Evolutionary conservation across 2,329 filamentous ascomycete genomes (phyloP).

Genomic region (Zasmidium cellare): DNA sequence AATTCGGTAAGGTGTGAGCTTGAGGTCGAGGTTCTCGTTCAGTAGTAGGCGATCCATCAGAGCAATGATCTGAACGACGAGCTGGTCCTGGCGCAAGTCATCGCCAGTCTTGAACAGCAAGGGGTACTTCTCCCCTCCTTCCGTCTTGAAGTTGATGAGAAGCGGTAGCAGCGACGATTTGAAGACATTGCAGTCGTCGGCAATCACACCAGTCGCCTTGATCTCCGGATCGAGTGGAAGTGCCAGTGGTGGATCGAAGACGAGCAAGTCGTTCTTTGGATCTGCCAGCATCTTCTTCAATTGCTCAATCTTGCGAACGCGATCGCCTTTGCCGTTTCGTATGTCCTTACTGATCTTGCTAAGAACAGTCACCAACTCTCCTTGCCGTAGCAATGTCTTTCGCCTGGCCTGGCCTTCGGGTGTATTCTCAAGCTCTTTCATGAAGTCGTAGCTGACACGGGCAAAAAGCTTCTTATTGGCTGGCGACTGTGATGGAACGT

Average conservation of each 20-base stretch:
- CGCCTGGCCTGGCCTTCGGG: conserved; percentile 71
- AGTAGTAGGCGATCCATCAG: conserved; percentile 94
- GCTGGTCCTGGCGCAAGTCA: conserved; percentile 91
- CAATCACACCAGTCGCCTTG: conserved; percentile 73
- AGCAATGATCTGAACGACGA: conserved; percentile 96
- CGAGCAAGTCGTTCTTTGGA: conserved; percentile 82
- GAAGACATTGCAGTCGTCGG: conserved; percentile 87
- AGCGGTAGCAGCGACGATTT: conserved; percentile 93
- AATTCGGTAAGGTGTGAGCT: conserved; percentile 93
- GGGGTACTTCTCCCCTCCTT: conserved; percentile 74
- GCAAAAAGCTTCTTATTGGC: conserved; percentile 82
- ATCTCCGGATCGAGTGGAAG: conserved; percentile 85
- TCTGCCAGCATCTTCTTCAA: conserved; percentile 84
- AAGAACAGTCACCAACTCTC: conserved; percentile 82
- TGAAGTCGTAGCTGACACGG: conserved; percentile 94
- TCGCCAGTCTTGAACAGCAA: conserved; percentile 93
- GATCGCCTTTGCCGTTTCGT: conserved; percentile 74
- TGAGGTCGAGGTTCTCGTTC: conserved; percentile 94
- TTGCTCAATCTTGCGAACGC: conserved; percentile 76
- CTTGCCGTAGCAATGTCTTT: conserved; percentile 78
- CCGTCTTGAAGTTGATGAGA: conserved; percentile 85
- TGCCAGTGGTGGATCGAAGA: conserved; percentile 81
- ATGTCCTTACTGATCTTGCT: conserved; percentile 89
- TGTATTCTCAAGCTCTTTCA: conserved; percentile 76
- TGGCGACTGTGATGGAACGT: conserved; percentile 58